Evolutionary conservation across 1,284 basidiomycete genomes (phyloP).

Genomic region (Phenoliferia sp.): DNA sequence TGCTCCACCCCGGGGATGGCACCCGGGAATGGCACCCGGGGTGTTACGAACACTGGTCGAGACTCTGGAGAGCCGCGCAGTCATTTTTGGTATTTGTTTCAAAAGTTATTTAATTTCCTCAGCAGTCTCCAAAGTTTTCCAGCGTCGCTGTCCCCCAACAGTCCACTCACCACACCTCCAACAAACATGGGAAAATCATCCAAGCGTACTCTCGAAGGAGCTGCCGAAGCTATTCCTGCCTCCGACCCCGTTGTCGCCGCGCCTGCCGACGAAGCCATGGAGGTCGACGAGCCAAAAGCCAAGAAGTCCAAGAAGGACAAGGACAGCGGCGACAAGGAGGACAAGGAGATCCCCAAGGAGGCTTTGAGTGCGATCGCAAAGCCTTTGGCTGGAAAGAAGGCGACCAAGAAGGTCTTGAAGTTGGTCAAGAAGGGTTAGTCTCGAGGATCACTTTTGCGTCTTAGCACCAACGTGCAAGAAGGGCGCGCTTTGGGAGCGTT

Average conservation of each 20-base stretch:
- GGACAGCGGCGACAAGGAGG: slow-evolving; percentile 49
- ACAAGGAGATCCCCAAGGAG: slow-evolving; percentile 61
- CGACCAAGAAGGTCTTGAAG: slow-evolving; percentile 86
- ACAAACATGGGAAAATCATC: slow-evolving; percentile 1
- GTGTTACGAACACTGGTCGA: no score
- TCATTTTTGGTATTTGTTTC: no score
- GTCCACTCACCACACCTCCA: background rate
- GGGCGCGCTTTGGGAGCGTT: background rate
- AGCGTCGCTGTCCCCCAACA: no score
- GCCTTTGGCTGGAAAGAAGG: slow-evolving; percentile 84
- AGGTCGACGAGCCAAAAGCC: slow-evolving; percentile 20
- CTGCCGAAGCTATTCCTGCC: slow-evolving; percentile 4
- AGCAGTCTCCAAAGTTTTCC: no score
- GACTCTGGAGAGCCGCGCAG: no score
- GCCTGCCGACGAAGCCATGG: slow-evolving; percentile 17
- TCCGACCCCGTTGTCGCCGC: slow-evolving; percentile 14
- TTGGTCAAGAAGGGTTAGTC: slow-evolving; percentile 79
- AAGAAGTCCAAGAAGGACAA: slow-evolving; percentile 40
- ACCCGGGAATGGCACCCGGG: no score
- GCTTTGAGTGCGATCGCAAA: slow-evolving; percentile 84
- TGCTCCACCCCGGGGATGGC: no score
- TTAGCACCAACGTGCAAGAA: background rate
- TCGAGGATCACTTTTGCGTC: no score
- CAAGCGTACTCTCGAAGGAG: slow-evolving; percentile 27
- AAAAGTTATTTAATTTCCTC: no score